Evolutionary conservation across 2,329 filamentous ascomycete species (phyloP).

Genomic region (Westerdykella ornata): DNA sequence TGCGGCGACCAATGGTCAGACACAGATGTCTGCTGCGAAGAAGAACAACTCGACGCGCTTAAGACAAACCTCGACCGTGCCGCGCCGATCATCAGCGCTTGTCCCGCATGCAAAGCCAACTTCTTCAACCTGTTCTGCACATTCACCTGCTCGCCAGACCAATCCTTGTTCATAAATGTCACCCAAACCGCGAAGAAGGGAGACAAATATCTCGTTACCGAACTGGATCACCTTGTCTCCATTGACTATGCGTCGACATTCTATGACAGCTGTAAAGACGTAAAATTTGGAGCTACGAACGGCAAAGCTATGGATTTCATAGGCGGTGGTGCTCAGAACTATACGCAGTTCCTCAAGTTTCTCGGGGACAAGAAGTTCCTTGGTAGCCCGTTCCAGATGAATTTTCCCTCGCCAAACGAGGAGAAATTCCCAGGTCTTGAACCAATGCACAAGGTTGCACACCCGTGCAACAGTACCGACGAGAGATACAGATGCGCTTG

Average conservation of each 20-base stretch:
- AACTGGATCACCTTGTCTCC: conserved; percentile 84
- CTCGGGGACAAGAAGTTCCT: conserved; percentile 84
- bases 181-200: conserved; percentile 62
- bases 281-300: conserved; percentile 94
- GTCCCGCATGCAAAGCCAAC: conserved; percentile 94
- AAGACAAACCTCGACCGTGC: conserved; percentile 80
- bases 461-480: conserved; percentile 85
- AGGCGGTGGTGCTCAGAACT: conserved; percentile 88
- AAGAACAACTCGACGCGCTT: conserved; percentile 74
- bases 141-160: conserved; percentile 95
- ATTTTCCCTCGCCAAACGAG: conserved; percentile 62
- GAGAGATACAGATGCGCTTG: conserved; percentile 84
- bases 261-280: conserved; percentile 96
- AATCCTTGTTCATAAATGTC: conserved; percentile 91
- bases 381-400: conserved; percentile 96
- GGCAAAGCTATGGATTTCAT: conserved; percentile 93
- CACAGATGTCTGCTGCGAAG: conserved; percentile 76
- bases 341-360: conserved; percentile 80
- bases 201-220: conserved; percentile 65
- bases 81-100: conserved; percentile 82
- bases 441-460: conserved; percentile 63
- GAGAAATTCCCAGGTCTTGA: conserved; percentile 64
- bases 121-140: conserved; percentile 98
- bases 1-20: conserved; percentile 84
- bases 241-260: conserved; percentile 79